Conservation (phyloP, 2,329 filamentous ascomycete species). For the Phyllosticta citribraziliensis region DNA sequence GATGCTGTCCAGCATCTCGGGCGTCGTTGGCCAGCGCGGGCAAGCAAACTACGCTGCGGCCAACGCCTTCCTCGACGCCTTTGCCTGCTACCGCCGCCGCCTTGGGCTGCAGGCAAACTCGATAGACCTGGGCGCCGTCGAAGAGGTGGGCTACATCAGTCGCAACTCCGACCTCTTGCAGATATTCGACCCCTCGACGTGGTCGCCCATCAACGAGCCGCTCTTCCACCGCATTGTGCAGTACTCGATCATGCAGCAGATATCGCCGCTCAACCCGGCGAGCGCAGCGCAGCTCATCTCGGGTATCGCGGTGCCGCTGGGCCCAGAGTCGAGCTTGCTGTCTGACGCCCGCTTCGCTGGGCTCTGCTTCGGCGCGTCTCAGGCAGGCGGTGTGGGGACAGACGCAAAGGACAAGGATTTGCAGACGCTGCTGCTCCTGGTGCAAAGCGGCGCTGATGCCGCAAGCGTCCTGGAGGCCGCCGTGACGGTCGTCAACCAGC, state of each 20-base stretch:
- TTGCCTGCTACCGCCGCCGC: slow-evolving; percentile 14
- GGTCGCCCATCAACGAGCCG: slow-evolving; percentile 12
- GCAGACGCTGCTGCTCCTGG: neutral
- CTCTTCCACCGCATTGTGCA: slow-evolving; percentile 12
- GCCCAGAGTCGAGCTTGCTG: neutral
- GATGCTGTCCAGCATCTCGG: slow-evolving; percentile 16
- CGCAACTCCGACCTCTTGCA: neutral
- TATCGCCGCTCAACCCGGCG: neutral
- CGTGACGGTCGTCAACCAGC: neutral
- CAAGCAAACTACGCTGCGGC: slow-evolving; percentile 17
- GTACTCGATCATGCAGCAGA: slow-evolving; percentile 13
- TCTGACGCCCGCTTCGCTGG: neutral
- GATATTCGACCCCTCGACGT: neutral
- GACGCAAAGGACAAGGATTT: neutral
- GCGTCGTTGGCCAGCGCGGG: slow-evolving; percentile 14
- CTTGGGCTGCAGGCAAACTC: slow-evolving; percentile 32
- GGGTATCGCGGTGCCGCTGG: neutral
- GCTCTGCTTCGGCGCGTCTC: neutral
- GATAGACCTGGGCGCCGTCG: slow-evolving; percentile 25
- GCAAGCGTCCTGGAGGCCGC: neutral
- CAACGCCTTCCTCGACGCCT: slow-evolving; percentile 15
- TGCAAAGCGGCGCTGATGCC: neutral
- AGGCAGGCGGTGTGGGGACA: neutral
- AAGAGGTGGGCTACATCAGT: slow-evolving; percentile 17
- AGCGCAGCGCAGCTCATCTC: neutral